Conservation (phyloP, 2,329 filamentous ascomycete species). For the Nannizziopsis barbatae region DNA sequence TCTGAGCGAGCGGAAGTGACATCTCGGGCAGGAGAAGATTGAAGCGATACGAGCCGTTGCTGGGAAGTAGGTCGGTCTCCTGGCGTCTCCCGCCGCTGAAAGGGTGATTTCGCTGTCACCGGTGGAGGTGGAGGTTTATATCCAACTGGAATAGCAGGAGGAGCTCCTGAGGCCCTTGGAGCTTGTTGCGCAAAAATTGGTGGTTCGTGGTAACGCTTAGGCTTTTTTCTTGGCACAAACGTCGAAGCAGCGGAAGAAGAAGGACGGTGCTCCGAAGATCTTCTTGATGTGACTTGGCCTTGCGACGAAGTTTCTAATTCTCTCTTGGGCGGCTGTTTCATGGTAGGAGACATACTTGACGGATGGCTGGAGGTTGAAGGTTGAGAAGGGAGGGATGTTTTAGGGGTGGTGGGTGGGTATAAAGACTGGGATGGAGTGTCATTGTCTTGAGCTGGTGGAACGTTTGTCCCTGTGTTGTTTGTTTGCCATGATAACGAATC, state of each 20-base stretch:
- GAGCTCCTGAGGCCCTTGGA: conserved; percentile 31
- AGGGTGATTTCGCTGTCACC: conserved; percentile 18
- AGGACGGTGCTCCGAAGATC: background rate
- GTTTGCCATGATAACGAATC: conserved; percentile 7
- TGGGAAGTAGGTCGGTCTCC: conserved; percentile 5
- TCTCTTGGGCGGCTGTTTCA: conserved; percentile 9
- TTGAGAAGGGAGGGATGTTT: conserved; percentile 5
- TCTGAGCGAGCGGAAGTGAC: conserved; percentile 13
- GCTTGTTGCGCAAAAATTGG: conserved; percentile 42
- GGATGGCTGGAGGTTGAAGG: conserved; percentile 10
- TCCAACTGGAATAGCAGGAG: conserved; percentile 30
- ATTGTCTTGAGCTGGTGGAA: background rate
- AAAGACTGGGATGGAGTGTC: conserved; percentile 5
- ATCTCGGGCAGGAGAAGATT: conserved; percentile 14
- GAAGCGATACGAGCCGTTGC: conserved; percentile 11
- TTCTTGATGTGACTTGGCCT: conserved; percentile 8
- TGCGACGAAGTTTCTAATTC: conserved; percentile 6
- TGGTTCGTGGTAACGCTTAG: conserved; percentile 42
- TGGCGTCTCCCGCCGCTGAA: conserved; percentile 23
- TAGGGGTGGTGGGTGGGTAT: conserved; percentile 14
- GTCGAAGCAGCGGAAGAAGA: conserved; percentile 2
- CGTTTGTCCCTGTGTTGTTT: conserved; percentile 2
- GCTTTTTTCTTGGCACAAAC: conserved; percentile 37
- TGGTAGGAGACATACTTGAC: conserved; percentile 11
- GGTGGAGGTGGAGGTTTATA: conserved; percentile 18